A percentile compares a stretch with the other conserved stretches of the same genome.
Evolutionary conservation across 2,329 filamentous ascomycete species (phyloP).

Genomic region (Aspergillus ruber): DNA sequence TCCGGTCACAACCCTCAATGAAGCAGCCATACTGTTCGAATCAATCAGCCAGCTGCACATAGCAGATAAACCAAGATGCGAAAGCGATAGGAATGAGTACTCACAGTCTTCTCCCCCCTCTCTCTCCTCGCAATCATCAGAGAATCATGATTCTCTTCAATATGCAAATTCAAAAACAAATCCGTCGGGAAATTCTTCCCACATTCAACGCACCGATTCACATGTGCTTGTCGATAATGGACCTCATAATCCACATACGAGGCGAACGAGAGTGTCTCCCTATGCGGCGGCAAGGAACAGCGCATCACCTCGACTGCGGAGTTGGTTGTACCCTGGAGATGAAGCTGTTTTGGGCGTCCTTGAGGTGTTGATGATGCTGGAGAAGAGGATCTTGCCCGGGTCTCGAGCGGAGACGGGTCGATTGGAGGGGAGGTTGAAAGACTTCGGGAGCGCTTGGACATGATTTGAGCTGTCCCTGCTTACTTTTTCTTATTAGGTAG

Average conservation of each 20-base stretch:
- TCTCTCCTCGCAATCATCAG: conserved; percentile 66
- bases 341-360: conserved; percentile 49
- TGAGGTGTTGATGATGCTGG: conserved; percentile 15
- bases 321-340: conserved; percentile 49
- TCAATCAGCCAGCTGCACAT: neutral
- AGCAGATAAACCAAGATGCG: neutral
- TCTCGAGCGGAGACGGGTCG: conserved; percentile 18
- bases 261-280: conserved; percentile 61
- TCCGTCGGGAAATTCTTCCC: conserved; percentile 80
- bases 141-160: conserved; percentile 85
- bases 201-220: conserved; percentile 80
- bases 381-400: conserved; percentile 20
- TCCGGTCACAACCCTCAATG: conserved; percentile 76
- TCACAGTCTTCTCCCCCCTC: conserved; percentile 77
- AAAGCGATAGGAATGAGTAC: conserved; percentile 24
- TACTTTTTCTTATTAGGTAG: neutral
- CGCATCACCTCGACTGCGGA: conserved; percentile 53
- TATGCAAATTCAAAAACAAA: conserved; percentile 74
- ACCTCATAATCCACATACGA: conserved; percentile 76
- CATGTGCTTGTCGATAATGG: conserved; percentile 75
- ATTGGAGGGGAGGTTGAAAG: conserved; percentile 41
- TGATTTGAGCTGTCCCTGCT: conserved; percentile 22
- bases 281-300: conserved; percentile 77
- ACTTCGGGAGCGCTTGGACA: conserved; percentile 57
- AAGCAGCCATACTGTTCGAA: conserved; percentile 71